phyloP scores from a whole-genome alignment of 2,329 filamentous ascomycete genomes.

The Lecanicillium sp. region DNA sequence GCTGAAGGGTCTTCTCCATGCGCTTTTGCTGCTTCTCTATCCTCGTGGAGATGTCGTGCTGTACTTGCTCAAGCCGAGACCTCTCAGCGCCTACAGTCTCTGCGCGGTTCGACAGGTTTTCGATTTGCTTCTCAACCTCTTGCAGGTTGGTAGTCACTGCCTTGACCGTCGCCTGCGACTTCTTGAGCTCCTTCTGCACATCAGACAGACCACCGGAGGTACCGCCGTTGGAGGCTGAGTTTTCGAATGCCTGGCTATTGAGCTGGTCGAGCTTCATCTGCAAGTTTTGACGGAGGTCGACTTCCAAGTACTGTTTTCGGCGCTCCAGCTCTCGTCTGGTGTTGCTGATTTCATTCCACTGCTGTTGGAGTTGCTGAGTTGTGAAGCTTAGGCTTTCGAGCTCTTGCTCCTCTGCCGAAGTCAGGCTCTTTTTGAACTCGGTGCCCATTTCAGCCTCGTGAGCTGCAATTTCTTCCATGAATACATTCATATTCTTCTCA shows the following conservation, averaged over 20 bases:
- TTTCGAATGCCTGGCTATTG: slow-evolving; percentile 67
- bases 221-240: slow-evolving; percentile 47
- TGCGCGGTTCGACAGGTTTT: slow-evolving; percentile 43
- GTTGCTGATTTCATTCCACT: slow-evolving; percentile 69
- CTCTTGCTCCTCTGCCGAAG: slow-evolving; percentile 72
- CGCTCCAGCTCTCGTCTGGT: slow-evolving; percentile 71
- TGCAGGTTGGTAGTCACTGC: slow-evolving; percentile 62
- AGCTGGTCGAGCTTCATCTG: slow-evolving; percentile 83
- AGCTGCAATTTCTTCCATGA: slow-evolving; percentile 67
- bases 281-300: slow-evolving; percentile 83
- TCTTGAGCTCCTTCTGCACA: slow-evolving; percentile 73
- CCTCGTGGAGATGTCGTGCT: slow-evolving; percentile 67
- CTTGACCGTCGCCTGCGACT: slow-evolving; percentile 62
- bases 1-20: slow-evolving; percentile 87
- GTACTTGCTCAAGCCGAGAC: slow-evolving; percentile 60
- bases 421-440: slow-evolving; percentile 88
- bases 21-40: slow-evolving; percentile 84
- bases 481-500: slow-evolving; percentile 66
- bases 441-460: slow-evolving; percentile 76
- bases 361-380: slow-evolving; percentile 68
- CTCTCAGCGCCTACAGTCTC: slow-evolving; percentile 49
- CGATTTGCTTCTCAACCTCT: slow-evolving; percentile 70
- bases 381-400: slow-evolving; percentile 64
- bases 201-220: slow-evolving; percentile 66
- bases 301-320: slow-evolving; percentile 76